Evolutionary conservation across 2,329 filamentous ascomycete genomes (phyloP).

Genomic region (Cladophialophora exuberans): DNA sequence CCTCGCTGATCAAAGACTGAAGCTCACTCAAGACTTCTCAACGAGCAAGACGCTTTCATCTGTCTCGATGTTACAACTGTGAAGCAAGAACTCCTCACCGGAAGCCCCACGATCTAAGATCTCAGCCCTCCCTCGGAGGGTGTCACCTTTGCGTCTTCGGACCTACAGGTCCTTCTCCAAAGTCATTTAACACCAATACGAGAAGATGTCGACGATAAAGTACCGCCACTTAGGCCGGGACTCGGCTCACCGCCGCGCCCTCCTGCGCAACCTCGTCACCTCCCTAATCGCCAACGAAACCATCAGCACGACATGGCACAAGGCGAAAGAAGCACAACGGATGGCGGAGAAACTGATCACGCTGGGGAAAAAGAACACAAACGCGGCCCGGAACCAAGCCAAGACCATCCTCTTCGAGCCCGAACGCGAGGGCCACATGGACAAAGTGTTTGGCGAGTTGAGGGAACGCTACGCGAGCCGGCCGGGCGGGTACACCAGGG

Average conservation of each 20-base stretch:
- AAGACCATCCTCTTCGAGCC: slow-evolving; percentile 76
- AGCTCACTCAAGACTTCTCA: too few relatives aligned
- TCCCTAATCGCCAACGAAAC: slow-evolving; percentile 91
- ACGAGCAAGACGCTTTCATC: slow-evolving; percentile 1
- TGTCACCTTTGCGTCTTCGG: too few relatives aligned
- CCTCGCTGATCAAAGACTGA: too few relatives aligned
- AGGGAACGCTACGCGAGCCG: slow-evolving; percentile 76
- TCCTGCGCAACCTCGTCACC: slow-evolving; percentile 94
- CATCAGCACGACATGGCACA: slow-evolving; percentile 92
- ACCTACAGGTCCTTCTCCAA: background rate
- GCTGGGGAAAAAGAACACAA: slow-evolving; percentile 88
- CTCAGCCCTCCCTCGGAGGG: too few relatives aligned
- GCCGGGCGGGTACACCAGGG: slow-evolving; percentile 91
- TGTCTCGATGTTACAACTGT: too few relatives aligned
- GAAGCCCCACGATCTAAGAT: too few relatives aligned
- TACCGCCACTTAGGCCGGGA: slow-evolving; percentile 86
- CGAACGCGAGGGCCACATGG: slow-evolving; percentile 54
- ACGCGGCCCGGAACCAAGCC: slow-evolving; percentile 75
- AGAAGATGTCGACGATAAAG: slow-evolving; percentile 65
- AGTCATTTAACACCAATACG: background rate
- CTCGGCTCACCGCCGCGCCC: slow-evolving; percentile 85
- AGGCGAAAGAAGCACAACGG: slow-evolving; percentile 95
- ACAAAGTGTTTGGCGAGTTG: slow-evolving; percentile 86
- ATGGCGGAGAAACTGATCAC: slow-evolving; percentile 94
- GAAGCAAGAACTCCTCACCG: too few relatives aligned